Evolutionary conservation across 768 basidiomycete genomes (phyloP).

Genomic region (Amanita phalloides): DNA sequence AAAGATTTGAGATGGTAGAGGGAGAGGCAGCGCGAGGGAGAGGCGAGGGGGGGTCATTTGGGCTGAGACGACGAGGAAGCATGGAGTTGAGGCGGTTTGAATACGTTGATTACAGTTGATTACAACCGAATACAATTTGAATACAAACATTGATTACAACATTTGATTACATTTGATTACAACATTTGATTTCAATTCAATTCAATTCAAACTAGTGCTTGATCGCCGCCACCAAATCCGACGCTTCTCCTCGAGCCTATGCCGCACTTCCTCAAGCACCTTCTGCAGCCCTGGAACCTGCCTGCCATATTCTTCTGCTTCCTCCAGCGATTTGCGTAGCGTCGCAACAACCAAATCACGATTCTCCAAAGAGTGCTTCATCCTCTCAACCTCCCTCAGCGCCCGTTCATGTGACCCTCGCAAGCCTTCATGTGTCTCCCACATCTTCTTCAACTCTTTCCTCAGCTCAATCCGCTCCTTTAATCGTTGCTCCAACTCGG

Average conservation of each 20-base stretch:
- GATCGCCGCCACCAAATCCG: neutral
- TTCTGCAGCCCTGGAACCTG: neutral
- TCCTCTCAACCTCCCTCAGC: neutral
- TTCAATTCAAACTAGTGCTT: too few relatives aligned
- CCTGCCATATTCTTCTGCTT: neutral
- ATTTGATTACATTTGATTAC: too few relatives aligned
- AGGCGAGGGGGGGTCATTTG: slow-evolving; percentile 2
- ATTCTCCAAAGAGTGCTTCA: neutral
- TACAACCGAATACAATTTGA: too few relatives aligned
- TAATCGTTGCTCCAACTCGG: neutral
- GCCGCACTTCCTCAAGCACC: neutral
- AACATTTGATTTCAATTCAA: too few relatives aligned
- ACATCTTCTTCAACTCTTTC: neutral
- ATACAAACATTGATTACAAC: too few relatives aligned
- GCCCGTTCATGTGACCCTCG: neutral
- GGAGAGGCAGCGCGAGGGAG: slow-evolving; percentile 58
- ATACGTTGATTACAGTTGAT: too few relatives aligned
- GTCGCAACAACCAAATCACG: neutral
- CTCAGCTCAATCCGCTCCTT: neutral
- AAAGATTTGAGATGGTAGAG: slow-evolving; percentile 51
- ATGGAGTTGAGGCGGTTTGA: neutral
- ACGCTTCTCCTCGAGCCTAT: neutral
- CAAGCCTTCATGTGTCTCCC: neutral
- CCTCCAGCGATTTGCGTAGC: neutral
- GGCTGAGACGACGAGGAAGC: neutral